Conservation (phyloP, 208 protist genomes). For the Phytomonas serpens region DNA sequence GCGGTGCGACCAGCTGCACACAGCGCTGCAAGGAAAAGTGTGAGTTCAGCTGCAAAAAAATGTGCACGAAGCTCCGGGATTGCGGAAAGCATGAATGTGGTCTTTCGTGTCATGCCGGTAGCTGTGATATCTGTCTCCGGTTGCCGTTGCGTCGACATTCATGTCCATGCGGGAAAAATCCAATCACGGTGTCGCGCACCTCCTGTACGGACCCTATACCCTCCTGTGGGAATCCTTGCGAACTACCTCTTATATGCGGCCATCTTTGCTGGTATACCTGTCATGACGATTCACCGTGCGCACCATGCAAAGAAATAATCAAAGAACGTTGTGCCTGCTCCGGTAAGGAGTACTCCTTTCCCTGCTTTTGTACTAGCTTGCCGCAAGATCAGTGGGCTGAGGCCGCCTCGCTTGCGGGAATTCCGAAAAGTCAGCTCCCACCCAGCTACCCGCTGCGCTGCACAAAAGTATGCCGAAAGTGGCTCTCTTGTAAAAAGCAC, state of each 20-base stretch:
- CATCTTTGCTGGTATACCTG: conserved; percentile 71
- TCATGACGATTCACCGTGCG: conserved; percentile 72
- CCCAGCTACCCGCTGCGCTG: conserved; percentile 59
- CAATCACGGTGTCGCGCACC: conserved; percentile 21
- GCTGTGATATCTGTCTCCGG: conserved; percentile 55
- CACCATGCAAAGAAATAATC: conserved; percentile 57
- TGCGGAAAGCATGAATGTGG: conserved; percentile 80
- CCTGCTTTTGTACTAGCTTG: conserved; percentile 77
- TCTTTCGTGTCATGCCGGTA: conserved; percentile 63
- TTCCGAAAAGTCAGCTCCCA: conserved; percentile 3
- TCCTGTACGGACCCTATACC: conserved; percentile 79
- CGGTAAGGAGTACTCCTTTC: conserved; percentile 24
- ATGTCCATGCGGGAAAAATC: conserved; percentile 41
- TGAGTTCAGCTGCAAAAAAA: conserved; percentile 36
- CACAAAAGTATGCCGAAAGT: conserved; percentile 40
- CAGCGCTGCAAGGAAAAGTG: conserved; percentile 25
- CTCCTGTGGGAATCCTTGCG: conserved; percentile 75
- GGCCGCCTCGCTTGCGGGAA: conserved; percentile 16
- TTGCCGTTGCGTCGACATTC: conserved; percentile 39
- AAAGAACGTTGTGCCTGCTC: conserved; percentile 62
- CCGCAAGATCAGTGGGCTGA: conserved; percentile 45
- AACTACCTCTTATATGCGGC: conserved; percentile 65
- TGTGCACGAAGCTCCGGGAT: conserved; percentile 53
- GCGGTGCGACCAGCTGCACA: conserved; percentile 46
- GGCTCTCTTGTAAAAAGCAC: conserved; percentile 83